Evolutionary conservation across 1,284 basidiomycete genomes (phyloP), one percentile per base, ranked within the genome.

Genomic region (Ganoderma meredithae): DNA sequence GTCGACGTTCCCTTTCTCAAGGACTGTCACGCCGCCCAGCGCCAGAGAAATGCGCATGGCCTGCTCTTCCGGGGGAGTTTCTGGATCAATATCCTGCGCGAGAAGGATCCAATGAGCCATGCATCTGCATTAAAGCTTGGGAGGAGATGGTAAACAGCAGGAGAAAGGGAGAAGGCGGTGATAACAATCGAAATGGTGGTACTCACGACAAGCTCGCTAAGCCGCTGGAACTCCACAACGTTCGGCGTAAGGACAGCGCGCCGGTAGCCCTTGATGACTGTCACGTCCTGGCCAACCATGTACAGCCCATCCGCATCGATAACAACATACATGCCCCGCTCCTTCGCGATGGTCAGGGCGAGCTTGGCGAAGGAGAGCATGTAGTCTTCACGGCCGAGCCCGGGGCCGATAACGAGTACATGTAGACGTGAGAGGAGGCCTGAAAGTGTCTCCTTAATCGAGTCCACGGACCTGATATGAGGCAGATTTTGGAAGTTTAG

Each of bases 231-330:
- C 79, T 99, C 97, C 70, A 95, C 93, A 13, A 98, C 89, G 74
- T 99, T 99, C 0, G 98, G 97, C 0, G 98, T 99, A 53, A 99
- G 81, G 2, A 97, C 90, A 0, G 90, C 93, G 27, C 90, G 88
- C 17, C 87, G 82, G 79, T 97, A 97, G 0, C 95, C 95, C 72
- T 86, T 85, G 65, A 99, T 88, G 58, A 95, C 79, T 8, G 86
- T 82, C 0, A 92, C 85, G 66, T 97, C 90, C 74, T 93, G 88
- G 39, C 94, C 92, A 58, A 95, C 81, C 79, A 95, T 83, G 83
- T 86, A 94, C 9, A 97, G 84, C 1, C 90, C 95, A 77, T 99
- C 97, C 0, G 97, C 97, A 76, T 99, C 97, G 19, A 99, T 84
- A 3, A 99, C 96, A 63, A 98, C 83, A 77, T 93, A 97, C 88